Conservation (phyloP, 805 yeast species). For the Kluyveromyces dobzhanskii region DNA sequence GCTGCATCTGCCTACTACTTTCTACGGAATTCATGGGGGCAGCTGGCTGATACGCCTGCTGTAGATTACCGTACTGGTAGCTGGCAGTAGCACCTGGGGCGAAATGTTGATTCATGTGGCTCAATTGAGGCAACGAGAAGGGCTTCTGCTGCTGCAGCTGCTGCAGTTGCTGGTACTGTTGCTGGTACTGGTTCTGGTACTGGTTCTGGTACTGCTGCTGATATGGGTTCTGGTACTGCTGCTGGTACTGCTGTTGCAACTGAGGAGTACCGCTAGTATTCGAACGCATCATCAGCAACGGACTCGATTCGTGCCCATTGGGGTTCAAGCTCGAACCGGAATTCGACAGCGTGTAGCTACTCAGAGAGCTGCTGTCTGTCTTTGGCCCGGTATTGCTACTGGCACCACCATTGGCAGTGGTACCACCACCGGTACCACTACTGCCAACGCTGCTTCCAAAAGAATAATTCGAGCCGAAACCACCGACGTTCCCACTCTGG, state of each 20-base stretch:
- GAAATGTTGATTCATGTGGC: constrained; percentile 4
- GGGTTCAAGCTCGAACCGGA: no score
- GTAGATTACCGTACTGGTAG: no score
- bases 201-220: constrained; percentile 6
- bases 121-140: neutral
- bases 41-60: neutral
- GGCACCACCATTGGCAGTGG: no score
- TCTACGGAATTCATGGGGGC: neutral
- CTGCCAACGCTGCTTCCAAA: no score
- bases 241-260: constrained; percentile 8
- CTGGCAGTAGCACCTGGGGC: constrained; percentile 4
- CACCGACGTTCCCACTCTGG: no score
- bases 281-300: neutral
- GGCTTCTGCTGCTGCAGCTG: constrained; percentile 5
- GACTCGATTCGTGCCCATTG: no score
- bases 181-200: constrained; percentile 5
- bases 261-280: constrained; percentile 2
- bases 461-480: no score
- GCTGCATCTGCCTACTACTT: constrained; percentile 1
- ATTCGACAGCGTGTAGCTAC: no score
- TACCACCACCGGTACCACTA: no score
- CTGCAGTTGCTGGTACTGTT: constrained; percentile 3
- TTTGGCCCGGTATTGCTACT: no score
- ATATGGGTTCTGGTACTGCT: constrained; percentile 4
- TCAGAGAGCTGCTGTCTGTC: no score